Conservation (phyloP, 108 stramenopile genomes). For the Asterionellopsis glacialis region DNA sequence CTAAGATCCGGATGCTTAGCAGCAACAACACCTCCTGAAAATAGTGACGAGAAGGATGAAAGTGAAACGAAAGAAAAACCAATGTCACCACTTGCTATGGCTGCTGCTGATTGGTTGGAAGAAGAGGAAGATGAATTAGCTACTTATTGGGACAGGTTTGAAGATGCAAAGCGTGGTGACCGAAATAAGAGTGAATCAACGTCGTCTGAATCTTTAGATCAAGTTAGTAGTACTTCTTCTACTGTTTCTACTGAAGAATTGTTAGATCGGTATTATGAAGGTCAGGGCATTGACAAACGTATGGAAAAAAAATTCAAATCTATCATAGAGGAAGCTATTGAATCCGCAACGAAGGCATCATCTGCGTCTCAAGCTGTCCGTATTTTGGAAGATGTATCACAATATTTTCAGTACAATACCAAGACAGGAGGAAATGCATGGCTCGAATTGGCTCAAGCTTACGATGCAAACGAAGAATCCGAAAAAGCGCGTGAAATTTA, state of each 20-base stretch:
- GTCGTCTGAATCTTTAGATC: no score
- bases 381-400: background rate
- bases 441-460: background rate
- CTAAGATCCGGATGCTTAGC: background rate
- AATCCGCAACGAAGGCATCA: background rate
- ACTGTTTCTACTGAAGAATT: conserved; percentile 3
- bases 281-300: background rate
- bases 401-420: conserved; percentile 8
- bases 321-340: conserved; percentile 1
- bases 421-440: conserved; percentile 1
- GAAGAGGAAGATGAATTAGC: conserved; percentile 1
- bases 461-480: no score
- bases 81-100: background rate
- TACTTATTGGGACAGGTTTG: conserved; percentile 4
- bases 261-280: conserved; percentile 3
- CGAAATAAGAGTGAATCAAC: no score
- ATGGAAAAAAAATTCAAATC: conserved; percentile 1
- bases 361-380: background rate
- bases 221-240: no score
- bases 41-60: background rate
- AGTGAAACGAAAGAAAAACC: background rate
- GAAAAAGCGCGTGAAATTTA: no score
- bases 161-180: background rate
- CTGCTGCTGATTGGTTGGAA: conserved; percentile 1
- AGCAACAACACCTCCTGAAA: background rate